Base-by-base conservation (phyloP, 345 rosid species). In the Salix exigua region DNA sequence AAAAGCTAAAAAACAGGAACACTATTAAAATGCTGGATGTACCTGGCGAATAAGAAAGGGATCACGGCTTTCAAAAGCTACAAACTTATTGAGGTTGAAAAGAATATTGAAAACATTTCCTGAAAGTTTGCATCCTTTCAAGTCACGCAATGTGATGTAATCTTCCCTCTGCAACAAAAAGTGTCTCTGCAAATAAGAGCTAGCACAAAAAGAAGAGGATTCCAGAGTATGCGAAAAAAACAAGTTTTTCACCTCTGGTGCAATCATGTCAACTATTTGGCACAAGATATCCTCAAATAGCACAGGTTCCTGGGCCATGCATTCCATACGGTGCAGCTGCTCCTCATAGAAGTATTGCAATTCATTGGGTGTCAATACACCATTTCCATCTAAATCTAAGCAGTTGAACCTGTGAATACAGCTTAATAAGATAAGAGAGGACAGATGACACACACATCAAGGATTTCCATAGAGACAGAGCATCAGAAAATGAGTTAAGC, bases 251-350 rank as follows among this genome's bases (percentile, higher is more conserved):
- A 77, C 83, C 80, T 81, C 66, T 48, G 83, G 80, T 63, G 74
- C 71, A 63, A 81, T 77, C 83, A 81, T 81, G 70, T 81, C 83
- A 33, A 81, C 77, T 44, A 81, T 81, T 73, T 81, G 83, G 53
- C 83, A 81, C 71, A 81, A 68, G 38, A 81, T 73, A 68, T 81
- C 83, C 60, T 81, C 83, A 68, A 81, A 81, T 33, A 77, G 71
- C 40, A 81, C 83, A 31, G 83, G 75, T 21, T 81, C 83, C 76
- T 81, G 83, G 68, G 74, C 71, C 77, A 81, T 77, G 67, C 83
- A 81, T 63, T 81, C 83, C 80, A 81, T 81, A 0, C 83, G 83
- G 67, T 81, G 83, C 77, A 77, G 70, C 79, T 81, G 83, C 77
- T 81, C 83, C 62, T 77, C 83, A 53, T 73, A 81, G 75, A 81